These are phyloP conservation scores for Conticribra weissflogii DNA, from an alignment of 108 stramenopile genomes.

Conservation along the genomic window DNA sequence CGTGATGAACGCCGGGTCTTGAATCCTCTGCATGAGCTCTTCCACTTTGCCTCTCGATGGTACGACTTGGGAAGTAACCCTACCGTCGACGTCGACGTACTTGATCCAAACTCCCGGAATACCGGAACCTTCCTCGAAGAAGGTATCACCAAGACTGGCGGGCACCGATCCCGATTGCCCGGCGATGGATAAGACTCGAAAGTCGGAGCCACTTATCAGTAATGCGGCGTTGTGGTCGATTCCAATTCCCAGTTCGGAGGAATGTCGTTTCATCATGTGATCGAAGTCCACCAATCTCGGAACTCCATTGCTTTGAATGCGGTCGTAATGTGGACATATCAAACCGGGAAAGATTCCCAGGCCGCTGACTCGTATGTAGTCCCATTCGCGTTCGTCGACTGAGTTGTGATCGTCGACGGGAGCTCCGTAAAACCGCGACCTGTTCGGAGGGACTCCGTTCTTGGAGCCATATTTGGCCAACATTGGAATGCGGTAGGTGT, in stretches of 20 bases:
- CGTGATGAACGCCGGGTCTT: not conserved
- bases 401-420: not conserved
- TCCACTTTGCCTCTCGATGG: not conserved
- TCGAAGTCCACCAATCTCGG: conserved; percentile 64
- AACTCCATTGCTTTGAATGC: conserved; percentile 68
- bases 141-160: not conserved
- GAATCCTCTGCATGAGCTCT: not conserved
- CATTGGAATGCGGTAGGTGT: conserved; percentile 45
- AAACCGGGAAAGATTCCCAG: conserved; percentile 68
- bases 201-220: conserved; percentile 50
- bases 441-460: conserved; percentile 16
- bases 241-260: conserved; percentile 50
- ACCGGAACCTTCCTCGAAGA: not conserved
- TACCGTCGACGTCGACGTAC: not conserved
- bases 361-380: conserved; percentile 62
- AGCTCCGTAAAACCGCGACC: not conserved
- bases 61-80: not conserved
- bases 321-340: conserved; percentile 78
- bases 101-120: not conserved
- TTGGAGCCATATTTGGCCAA: conserved; percentile 33
- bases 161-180: conserved; percentile 32
- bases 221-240: conserved; percentile 77
- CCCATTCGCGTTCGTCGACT: conserved; percentile 50
- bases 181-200: conserved; percentile 22
- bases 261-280: conserved; percentile 53